Conservation (phyloP, 768 basidiomycete species). For the Sporobolomyces roseus region DNA sequence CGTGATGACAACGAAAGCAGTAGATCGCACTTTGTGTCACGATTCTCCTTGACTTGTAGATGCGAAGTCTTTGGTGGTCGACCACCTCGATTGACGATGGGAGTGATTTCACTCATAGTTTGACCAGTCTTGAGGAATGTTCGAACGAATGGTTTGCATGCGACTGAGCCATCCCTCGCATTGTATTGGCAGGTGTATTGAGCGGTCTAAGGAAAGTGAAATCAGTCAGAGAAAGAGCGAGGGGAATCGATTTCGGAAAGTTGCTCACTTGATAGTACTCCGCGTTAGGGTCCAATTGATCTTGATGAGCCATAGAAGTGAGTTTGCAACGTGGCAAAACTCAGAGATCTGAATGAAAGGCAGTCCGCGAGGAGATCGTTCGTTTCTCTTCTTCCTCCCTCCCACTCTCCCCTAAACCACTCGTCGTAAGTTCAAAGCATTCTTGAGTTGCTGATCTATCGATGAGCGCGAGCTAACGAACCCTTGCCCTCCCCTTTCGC, state of each 20-base stretch:
- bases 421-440: neutral
- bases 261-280: constrained; percentile 23
- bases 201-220: constrained; percentile 62
- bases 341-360: neutral
- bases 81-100: constrained; percentile 14
- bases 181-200: constrained; percentile 64
- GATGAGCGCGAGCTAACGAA: neutral
- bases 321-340: neutral
- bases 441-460: neutral
- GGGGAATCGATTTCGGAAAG: neutral
- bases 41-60: neutral
- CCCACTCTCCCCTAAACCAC: constrained; percentile 2
- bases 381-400: neutral
- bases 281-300: neutral
- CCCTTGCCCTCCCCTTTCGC: no score
- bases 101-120: constrained; percentile 25
- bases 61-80: neutral
- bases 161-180: constrained; percentile 46
- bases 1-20: no score
- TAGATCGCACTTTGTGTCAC: no score
- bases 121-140: constrained; percentile 55
- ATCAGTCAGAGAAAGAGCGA: neutral
- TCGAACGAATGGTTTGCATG: constrained; percentile 71
- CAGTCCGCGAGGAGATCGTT: neutral
- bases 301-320: neutral